A percentile compares a stretch with the other conserved stretches of the same genome.
Conservation (phyloP, 1,139 yeast species). For the Tardiomyces blankii region DNA sequence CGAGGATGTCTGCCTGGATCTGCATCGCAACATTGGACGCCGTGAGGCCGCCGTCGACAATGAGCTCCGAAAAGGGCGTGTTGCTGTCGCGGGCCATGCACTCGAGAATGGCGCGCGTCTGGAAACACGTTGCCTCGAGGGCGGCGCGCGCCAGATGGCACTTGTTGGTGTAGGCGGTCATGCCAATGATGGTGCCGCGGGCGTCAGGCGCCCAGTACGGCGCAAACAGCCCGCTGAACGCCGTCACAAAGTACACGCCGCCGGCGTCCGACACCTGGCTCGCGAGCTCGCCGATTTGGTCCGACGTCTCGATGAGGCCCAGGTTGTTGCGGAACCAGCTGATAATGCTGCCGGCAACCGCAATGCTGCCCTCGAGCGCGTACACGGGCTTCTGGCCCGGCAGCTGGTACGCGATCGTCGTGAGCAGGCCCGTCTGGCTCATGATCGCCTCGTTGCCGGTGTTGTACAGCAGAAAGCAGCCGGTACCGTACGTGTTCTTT, state of each 20-base stretch:
- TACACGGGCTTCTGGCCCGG: slow-evolving; percentile 67
- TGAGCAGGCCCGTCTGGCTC: slow-evolving; percentile 70
- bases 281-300: slow-evolving; percentile 87
- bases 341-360: slow-evolving; percentile 91
- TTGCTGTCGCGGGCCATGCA: slow-evolving; percentile 87
- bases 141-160: slow-evolving; percentile 92
- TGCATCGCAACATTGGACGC: slow-evolving; percentile 87
- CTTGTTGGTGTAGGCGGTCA: slow-evolving; percentile 80
- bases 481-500: slow-evolving; percentile 96
- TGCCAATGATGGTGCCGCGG: slow-evolving; percentile 85
- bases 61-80: slow-evolving; percentile 36
- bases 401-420: slow-evolving; percentile 87
- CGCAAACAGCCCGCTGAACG: slow-evolving; percentile 87
- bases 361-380: slow-evolving; percentile 91
- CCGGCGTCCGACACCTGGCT: slow-evolving; percentile 72
- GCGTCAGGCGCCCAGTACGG: slow-evolving; percentile 96
- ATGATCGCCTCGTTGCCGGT: slow-evolving; percentile 53
- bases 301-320: slow-evolving; percentile 67
- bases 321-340: slow-evolving; percentile 93
- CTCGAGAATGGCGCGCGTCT: slow-evolving; percentile 79
- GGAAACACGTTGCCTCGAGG: slow-evolving; percentile 90
- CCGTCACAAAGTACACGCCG: slow-evolving; percentile 92
- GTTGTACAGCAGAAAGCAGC: slow-evolving; percentile 83
- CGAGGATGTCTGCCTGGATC: slow-evolving; percentile 84
- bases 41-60: slow-evolving; percentile 94